Conservation (phyloP, 441 rosid genomes). For the Euphorbia neoarborescens region DNA sequence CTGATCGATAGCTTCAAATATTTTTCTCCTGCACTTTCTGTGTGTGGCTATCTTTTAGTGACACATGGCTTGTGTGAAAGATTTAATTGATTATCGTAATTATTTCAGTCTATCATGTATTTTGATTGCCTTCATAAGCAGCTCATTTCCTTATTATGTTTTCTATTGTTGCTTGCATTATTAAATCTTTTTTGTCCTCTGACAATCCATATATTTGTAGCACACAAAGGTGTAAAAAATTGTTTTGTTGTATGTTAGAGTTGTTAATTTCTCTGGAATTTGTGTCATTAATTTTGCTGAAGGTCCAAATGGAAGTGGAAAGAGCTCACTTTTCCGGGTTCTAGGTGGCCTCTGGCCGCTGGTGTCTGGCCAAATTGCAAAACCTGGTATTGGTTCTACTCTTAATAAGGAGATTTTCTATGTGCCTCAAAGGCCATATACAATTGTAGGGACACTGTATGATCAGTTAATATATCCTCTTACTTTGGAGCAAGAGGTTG, state of each 20-base stretch:
- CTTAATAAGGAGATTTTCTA: conserved; percentile 97
- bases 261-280: background rate
- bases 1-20: background rate
- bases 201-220: background rate
- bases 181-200: background rate
- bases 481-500: conserved; percentile 59
- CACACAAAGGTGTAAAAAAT: background rate
- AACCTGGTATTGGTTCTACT: conserved; percentile 99
- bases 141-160: background rate
- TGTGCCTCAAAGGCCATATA: conserved; percentile 98
- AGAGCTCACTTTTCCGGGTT: conserved; percentile 99
- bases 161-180: background rate
- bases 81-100: background rate
- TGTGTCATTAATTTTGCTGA: conserved; percentile 19
- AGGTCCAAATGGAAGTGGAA: conserved; percentile 99
- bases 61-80: background rate
- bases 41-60: background rate
- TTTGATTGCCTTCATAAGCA: background rate
- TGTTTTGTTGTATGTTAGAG: background rate
- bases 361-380: conserved; percentile 85
- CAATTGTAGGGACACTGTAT: conserved; percentile 92
- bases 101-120: background rate
- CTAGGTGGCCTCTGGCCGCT: conserved; percentile 99
- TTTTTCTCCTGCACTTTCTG: background rate
- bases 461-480: conserved; percentile 99